Conservation (phyloP, 2,329 filamentous ascomycete genomes). For the Triangularia verruculosa region DNA sequence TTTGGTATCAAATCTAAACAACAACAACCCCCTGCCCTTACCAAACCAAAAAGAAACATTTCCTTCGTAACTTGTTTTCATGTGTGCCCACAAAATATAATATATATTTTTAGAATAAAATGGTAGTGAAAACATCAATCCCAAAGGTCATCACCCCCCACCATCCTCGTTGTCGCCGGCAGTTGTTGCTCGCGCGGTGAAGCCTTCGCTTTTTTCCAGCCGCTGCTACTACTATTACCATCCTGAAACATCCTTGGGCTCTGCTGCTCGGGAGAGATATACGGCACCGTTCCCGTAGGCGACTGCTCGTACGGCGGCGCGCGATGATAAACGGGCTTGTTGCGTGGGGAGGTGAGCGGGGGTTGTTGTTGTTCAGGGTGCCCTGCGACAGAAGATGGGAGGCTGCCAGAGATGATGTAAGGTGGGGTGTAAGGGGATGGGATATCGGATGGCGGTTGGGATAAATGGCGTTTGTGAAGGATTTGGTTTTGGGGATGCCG, state of each 20-base stretch:
- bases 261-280: slow-evolving; percentile 6
- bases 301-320: slow-evolving; percentile 11
- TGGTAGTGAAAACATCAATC: no score
- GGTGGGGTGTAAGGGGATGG: neutral
- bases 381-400: neutral
- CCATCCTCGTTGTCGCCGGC: neutral
- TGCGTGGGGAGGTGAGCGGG: slow-evolving; percentile 14
- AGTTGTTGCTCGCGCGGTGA: neutral
- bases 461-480: slow-evolving; percentile 17
- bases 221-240: no score
- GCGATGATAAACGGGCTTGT: slow-evolving; percentile 22
- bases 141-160: slow-evolving; percentile 2
- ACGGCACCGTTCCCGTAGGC: slow-evolving; percentile 14
- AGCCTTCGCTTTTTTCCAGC: slow-evolving; percentile 1
- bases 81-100: neutral
- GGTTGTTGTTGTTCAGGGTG: slow-evolving; percentile 1
- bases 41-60: neutral
- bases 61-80: no score
- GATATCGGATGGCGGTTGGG: slow-evolving; percentile 9
- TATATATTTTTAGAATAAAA: no score
- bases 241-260: slow-evolving; percentile 1
- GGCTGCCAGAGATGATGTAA: no score
- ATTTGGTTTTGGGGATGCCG: slow-evolving; percentile 4
- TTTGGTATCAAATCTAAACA: neutral
- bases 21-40: no score